These are phyloP conservation scores for Lojkania enalia DNA, from an alignment of 2,329 filamentous ascomycete genomes.

Conservation along the genomic window DNA sequence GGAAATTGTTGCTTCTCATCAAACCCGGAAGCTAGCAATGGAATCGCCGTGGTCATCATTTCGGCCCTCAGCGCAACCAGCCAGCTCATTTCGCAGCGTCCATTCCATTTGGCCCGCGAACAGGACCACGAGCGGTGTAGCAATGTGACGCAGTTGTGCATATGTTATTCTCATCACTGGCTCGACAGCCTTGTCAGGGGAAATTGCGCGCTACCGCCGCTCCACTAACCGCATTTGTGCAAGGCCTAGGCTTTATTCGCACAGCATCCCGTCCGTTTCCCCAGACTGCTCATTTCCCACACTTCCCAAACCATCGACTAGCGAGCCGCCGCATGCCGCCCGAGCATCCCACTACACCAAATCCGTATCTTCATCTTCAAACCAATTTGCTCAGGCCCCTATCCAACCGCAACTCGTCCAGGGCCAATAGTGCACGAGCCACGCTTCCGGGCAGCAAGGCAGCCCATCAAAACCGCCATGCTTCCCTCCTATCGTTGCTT, in stretches of 20 bases:
- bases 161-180: slow-evolving; percentile 10
- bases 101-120: too few relatives aligned
- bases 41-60: too few relatives aligned
- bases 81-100: not conserved
- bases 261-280: slow-evolving; percentile 15
- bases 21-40: too few relatives aligned
- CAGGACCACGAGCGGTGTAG: not conserved
- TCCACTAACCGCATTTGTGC: slow-evolving; percentile 7
- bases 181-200: slow-evolving; percentile 17
- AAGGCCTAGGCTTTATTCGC: slow-evolving; percentile 8
- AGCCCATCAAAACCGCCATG: slow-evolving; percentile 34
- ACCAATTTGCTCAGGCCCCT: slow-evolving; percentile 36
- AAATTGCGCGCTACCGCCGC: slow-evolving; percentile 5
- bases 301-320: slow-evolving; percentile 3
- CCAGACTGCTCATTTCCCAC: slow-evolving; percentile 36
- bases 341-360: slow-evolving; percentile 22
- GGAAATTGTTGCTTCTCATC: too few relatives aligned
- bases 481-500: slow-evolving; percentile 22
- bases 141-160: slow-evolving; percentile 15
- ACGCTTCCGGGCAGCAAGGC: not conserved
- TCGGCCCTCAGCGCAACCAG: too few relatives aligned
- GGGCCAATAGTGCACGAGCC: slow-evolving; percentile 1
- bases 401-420: slow-evolving; percentile 29
- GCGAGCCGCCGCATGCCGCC: slow-evolving; percentile 24
- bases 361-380: slow-evolving; percentile 25